phyloP scores from a whole-genome alignment of 2,329 filamentous ascomycete species.

The Fusarium subtropicale region DNA sequence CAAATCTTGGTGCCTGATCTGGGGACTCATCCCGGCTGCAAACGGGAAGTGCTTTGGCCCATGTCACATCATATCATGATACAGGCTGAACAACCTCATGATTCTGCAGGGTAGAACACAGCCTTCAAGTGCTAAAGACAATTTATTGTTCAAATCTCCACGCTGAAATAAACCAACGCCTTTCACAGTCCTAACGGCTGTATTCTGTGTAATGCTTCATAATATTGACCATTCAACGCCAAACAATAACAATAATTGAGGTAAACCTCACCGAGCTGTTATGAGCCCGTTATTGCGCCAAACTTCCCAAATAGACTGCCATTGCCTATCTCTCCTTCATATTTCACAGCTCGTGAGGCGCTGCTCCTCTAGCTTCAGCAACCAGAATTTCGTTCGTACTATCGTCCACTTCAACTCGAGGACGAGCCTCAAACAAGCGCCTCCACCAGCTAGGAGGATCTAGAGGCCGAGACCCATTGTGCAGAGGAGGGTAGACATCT shows the following conservation, averaged over 20 bases:
- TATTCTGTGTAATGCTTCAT: constrained; percentile 28
- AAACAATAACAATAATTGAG: constrained; percentile 10
- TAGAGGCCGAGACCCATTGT: constrained; percentile 84
- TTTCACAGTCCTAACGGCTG: constrained; percentile 3
- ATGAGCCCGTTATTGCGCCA: not conserved
- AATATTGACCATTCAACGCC: constrained; percentile 30
- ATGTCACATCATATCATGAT: constrained; percentile 14
- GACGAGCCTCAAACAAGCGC: constrained; percentile 78
- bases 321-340: not conserved
- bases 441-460: constrained; percentile 94
- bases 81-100: constrained; percentile 10
- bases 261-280: not conserved
- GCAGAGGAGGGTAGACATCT: constrained; percentile 93
- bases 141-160: constrained; percentile 17
- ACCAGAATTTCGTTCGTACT: constrained; percentile 72
- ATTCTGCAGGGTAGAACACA: not conserved
- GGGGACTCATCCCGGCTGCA: not conserved
- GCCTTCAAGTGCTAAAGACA: not conserved
- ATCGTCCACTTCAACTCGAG: constrained; percentile 61
- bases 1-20: not conserved
- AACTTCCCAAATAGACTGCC: not conserved
- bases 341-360: constrained; percentile 40
- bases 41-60: not conserved
- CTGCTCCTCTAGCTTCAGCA: constrained; percentile 58
- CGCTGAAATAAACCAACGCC: constrained; percentile 23